Evolutionary conservation across 331 rosid species (phyloP), one percentile per base, ranked within the genome.

Genomic region (Malus hybrid): DNA sequence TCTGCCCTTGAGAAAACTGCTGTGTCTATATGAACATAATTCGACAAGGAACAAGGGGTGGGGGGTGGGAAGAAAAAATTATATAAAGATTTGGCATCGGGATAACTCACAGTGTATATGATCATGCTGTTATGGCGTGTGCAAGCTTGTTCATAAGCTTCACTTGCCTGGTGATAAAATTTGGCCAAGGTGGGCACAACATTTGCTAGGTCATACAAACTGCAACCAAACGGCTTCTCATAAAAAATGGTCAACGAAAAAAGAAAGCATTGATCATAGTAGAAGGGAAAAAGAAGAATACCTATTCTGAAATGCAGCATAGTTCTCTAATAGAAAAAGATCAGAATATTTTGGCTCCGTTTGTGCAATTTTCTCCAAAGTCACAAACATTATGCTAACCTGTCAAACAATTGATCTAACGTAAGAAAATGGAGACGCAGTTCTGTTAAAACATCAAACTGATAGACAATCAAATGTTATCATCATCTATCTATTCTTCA

Each of bases 271-370:
- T 39, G 56, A 67, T 7, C 61, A 32, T 75, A 71, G 69, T 75
- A 50, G 42, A 66, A 20, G 22, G 54, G 62, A 62, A 59, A 67
- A 28, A 67, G 69, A 66, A 65, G 34, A 68, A 33, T 85, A 89
- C 99, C 99, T 94, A 81, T 91, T 94, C 84, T 94, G 99, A 86
- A 94, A 94, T 76, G 99, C 90, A 27, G 99, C 99, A 85, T 90
- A 94, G 81, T 94, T 94, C 86, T 94, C 99, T 71, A 94, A 61
- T 11, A 94, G 96, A 86, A 94, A 90, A 64, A 94, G 83, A 79
- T 94, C 97, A 10, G 93, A 86, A 80, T 94, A 91, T 65, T 92
- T 92, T 66, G 95, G 97, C 70, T 94, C 99, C 61, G 89, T 77
- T 87, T 90, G 95, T 20, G 96, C 83, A 72, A 92, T 82, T 84